A percentile compares a stretch with the other conserved stretches of the same genome.
Conservation (phyloP, 495 filamentous ascomycete species). For the Pyronema domesticum region DNA sequence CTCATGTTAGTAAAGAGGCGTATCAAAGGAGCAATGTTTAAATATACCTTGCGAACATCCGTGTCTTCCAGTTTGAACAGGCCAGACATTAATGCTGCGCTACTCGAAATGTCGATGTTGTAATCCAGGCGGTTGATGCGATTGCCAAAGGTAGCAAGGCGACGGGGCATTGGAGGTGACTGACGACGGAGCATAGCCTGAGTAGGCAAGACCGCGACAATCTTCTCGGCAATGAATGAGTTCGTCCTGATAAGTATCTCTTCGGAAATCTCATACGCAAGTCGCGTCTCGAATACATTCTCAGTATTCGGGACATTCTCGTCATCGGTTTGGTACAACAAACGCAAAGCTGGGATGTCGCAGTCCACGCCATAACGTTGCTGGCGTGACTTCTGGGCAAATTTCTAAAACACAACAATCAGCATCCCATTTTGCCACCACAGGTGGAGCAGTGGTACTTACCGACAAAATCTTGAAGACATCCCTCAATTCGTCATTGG, state of each 20-base stretch:
- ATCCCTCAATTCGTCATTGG: conserved; percentile 44
- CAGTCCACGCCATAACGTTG: conserved; percentile 60
- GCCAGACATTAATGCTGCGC: conserved; percentile 77
- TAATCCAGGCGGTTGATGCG: conserved; percentile 83
- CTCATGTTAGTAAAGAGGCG: background rate
- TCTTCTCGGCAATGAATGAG: conserved; percentile 67
- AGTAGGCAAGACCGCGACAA: conserved; percentile 61
- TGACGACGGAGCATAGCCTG: conserved; percentile 86
- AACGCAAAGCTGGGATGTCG: conserved; percentile 64
- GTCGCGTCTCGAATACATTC: conserved; percentile 84
- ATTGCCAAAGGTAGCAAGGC: conserved; percentile 76
- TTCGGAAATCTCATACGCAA: conserved; percentile 83
- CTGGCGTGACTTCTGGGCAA: conserved; percentile 77
- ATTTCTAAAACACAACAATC: conserved; percentile 30
- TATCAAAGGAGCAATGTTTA: background rate
- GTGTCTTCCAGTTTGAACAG: conserved; percentile 76
- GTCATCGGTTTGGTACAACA: conserved; percentile 89
- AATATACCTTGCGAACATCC: conserved; percentile 57
- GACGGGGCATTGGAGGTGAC: conserved; percentile 63
- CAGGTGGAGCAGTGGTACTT: conserved; percentile 21
- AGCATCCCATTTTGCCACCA: background rate
- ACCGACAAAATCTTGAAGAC: conserved; percentile 56
- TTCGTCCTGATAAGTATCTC: conserved; percentile 88
- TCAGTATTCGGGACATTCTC: conserved; percentile 92
- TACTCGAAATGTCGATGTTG: conserved; percentile 74